Base-by-base conservation (phyloP, 1,284 basidiomycete genomes). In the Cryptococcus sp. region DNA sequence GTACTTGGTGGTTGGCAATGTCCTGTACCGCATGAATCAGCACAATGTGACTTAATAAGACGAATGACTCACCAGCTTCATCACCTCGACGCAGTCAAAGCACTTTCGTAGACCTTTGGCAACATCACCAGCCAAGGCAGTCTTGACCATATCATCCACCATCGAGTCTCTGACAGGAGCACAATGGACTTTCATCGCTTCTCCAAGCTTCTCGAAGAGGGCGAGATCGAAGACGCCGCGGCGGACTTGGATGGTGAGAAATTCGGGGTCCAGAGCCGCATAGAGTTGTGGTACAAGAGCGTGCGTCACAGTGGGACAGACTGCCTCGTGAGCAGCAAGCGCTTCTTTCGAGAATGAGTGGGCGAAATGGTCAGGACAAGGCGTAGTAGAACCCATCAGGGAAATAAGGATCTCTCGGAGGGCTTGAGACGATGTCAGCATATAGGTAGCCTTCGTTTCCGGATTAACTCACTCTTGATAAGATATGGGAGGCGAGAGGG, bases 1-100 rank as follows among this genome's bases (percentile, higher is more conserved):
- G 88, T 20, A 95, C 84, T 80, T 95, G 93, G 78, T 95, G 93
- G 75, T 96, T 96, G 42, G 93, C 92, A 66, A 95, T 92, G 77
- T 96, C 93, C 91, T 93, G 72, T 7, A 20, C 39, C 20, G 6
- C 19, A 27, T 13, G n/a, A 13, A 35, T 57, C 44, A n/a, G 57
- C 15, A 44, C 57, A 44, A 56, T 49, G 44, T 31, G 13, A 19
- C 17, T 1, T 16, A 5, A 35, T 5, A 5, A 22, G 6, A 40
- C 25, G 23, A 40, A 47, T 59, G 61, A 84, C 88, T 76, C 71
- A 90, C 91, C 69, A 96, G 83, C 82, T 94, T 94, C 93, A 96
- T 95, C 66, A 93, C 83, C 80, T 96, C 93, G 54, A 94, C 82
- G 60, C 95, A 88, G 77, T 94, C 92, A 75, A 96, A 87, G 80